phyloP scores from a whole-genome alignment of 805 yeast species.

The Candida pseudofarinosa region DNA sequence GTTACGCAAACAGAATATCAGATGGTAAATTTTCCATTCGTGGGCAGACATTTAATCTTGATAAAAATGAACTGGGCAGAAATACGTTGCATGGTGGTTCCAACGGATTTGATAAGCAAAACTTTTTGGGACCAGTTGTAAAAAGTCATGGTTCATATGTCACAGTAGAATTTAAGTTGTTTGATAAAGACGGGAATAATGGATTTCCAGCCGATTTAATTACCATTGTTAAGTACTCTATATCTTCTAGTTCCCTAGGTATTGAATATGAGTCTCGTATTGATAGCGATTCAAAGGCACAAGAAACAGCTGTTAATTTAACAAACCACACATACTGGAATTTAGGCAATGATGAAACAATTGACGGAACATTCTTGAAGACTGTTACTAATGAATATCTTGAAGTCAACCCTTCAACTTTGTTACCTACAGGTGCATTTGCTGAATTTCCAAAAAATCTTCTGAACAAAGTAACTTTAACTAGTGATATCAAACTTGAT shows the following conservation, averaged over 20 bases:
- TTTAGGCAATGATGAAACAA: slow-evolving; percentile 26
- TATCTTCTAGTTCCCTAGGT: slow-evolving; percentile 36
- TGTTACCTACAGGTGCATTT: slow-evolving; percentile 45
- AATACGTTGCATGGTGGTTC: slow-evolving; percentile 54
- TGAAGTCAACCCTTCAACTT: slow-evolving; percentile 34
- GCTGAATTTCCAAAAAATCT: slow-evolving; percentile 20
- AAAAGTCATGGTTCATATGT: slow-evolving; percentile 28
- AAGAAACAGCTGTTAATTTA: slow-evolving; percentile 49
- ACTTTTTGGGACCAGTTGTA: slow-evolving; percentile 52
- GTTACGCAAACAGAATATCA: slow-evolving; percentile 58
- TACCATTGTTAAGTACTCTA: slow-evolving; percentile 43
- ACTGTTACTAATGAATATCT: slow-evolving; percentile 37
- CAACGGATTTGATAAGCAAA: slow-evolving; percentile 47
- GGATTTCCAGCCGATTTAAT: slow-evolving; percentile 61
- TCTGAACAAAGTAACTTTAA: slow-evolving; percentile 16
- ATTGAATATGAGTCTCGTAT: slow-evolving; percentile 46
- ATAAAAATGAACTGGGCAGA: slow-evolving; percentile 33
- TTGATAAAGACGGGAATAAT: slow-evolving; percentile 45
- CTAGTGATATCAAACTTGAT: slow-evolving; percentile 29
- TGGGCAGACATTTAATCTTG: slow-evolving; percentile 38
- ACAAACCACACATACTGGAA: slow-evolving; percentile 66
- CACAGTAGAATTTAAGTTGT: slow-evolving; percentile 33
- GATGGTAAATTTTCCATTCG: slow-evolving; percentile 40
- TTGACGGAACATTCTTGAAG: slow-evolving; percentile 29
- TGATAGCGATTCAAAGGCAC: slow-evolving; percentile 23